Evolutionary conservation across 148 eudicot genomes (phyloP), one percentile per base, ranked within the genome.

Genomic region (Hydrangea macrophylla): DNA sequence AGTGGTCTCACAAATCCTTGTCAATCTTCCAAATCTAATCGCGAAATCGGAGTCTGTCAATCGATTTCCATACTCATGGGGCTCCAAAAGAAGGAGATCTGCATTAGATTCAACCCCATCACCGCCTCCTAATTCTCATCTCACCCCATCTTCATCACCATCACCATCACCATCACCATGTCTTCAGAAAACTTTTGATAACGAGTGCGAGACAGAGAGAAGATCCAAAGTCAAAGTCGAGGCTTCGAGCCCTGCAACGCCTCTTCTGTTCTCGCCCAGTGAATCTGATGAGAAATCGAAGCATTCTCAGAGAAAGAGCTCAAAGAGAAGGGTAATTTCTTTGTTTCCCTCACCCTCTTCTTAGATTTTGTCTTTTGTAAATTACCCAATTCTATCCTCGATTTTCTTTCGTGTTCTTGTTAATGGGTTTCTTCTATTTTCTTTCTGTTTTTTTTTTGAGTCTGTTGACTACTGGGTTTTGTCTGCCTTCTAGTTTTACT

Each of bases 11-110:
- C 42, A 68, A 18, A 72, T 77, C 15, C 37, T 71, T 30, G 76
- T 77, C 25, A 58, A 45, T 71, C 72, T 77, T 20, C 22, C 22
- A 0, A 54, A 10, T 10, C 9, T 72, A 6, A 31, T 71, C 7
- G 25, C 23, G 8, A 9, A 24, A 25, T 33, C 31, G 11, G 55
- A 30, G 20, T 24, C 23, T 24, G 40, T 22, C 18, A 63, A 26
- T 10, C 64, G 35, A 18, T n/a, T n/a, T n/a, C n/a, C n/a, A n/a
- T n/a, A n/a, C n/a, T n/a, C n/a, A n/a, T 42, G 77, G 77, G 77
- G 58, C 24, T 0, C 22, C 30, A 62, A 58, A 23, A 63, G 37
- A 51, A 78, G 60, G 76, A 72, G 76, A 77, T 62, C 76, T 39
- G 54, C 25, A 10, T 22, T 33, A 58, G 59, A 32, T 31, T 53